Evolutionary conservation across 306 rosid genomes (phyloP), one percentile per base, ranked within the genome.

Genomic region (Acacia acuminata): DNA sequence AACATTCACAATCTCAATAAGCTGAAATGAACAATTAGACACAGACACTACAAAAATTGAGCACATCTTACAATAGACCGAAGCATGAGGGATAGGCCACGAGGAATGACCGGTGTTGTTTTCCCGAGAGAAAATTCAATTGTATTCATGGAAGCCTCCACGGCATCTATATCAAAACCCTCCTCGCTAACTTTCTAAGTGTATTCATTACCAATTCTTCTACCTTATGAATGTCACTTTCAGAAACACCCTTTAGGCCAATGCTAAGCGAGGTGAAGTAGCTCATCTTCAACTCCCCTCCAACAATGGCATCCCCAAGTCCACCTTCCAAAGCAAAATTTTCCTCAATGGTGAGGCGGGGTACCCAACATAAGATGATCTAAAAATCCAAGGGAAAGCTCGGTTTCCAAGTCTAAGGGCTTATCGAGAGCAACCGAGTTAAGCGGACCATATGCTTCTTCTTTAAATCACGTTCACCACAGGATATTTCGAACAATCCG

Each of bases 291-390:
- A n/a, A n/a, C n/a, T n/a, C n/a, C n/a, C n/a, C n/a, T n/a, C n/a
- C n/a, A n/a, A n/a, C n/a, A n/a, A n/a, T n/a, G n/a, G n/a, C n/a
- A n/a, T n/a, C n/a, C n/a, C n/a, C n/a, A n/a, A n/a, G n/a, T n/a
- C n/a, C n/a, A n/a, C n/a, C n/a, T n/a, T n/a, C n/a, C n/a, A n/a
- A n/a, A n/a, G n/a, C n/a, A n/a, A n/a, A 80, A 90, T 82, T 90
- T 96, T 96, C 86, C 97, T 90, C 87, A 96, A 80, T 56, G 99
- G 98, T 77, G 99, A 92, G 76, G 99, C 98, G 99, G 99, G 77
- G 98, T 96, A 60, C 99, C 99, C 94, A 94, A 76, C 92, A 96
- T 85, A 86, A 96, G 99, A 90, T 96, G 99, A 85, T 94, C 94
- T 82, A 96, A 83, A 82, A 96, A 96, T 55, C 98, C 97, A 73